A percentile compares a stretch with the other conserved stretches of the same genome.
Evolutionary conservation across 768 basidiomycete species (phyloP).

Genomic region (Gymnopilus dilepis): DNA sequence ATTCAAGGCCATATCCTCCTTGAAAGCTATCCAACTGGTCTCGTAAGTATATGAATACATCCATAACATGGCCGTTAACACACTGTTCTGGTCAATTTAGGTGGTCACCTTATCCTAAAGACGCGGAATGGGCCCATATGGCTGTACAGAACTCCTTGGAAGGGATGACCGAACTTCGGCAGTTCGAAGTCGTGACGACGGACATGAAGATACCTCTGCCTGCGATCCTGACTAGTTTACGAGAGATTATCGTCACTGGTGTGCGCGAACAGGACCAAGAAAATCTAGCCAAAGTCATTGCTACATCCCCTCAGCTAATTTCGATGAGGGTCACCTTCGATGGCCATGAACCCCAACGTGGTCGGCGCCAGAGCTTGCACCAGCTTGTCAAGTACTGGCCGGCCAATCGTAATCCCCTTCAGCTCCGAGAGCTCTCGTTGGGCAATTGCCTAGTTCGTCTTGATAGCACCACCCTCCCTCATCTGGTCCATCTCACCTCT

Average conservation of each 20-base stretch:
- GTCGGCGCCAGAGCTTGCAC: conserved; percentile 19
- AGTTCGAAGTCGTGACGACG: background rate
- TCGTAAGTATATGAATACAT: conserved; percentile 5
- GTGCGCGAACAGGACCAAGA: conserved; percentile 6
- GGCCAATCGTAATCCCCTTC: conserved; percentile 10
- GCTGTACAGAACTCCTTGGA: conserved; percentile 13
- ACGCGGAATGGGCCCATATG: conserved; percentile 7
- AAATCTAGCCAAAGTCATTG: conserved; percentile 16
- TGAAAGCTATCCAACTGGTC: conserved; percentile 14
- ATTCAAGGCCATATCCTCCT: conserved; percentile 14
- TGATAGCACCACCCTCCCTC: conserved; percentile 15
- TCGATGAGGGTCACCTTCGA: conserved; percentile 13
- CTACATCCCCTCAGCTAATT: conserved; percentile 11
- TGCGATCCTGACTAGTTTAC: conserved; percentile 1
- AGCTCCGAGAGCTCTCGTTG: conserved; percentile 14
- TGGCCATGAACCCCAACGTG: conserved; percentile 1
- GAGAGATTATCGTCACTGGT: conserved; percentile 7
- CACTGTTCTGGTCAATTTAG: background rate
- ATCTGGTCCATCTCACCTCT: conserved; percentile 14
- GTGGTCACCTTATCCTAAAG: conserved; percentile 8
- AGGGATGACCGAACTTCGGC: conserved; percentile 8
- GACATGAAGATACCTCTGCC: conserved; percentile 10
- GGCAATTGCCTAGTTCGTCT: conserved; percentile 6
- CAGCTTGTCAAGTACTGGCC: conserved; percentile 19
- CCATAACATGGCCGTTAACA: background rate